Evolutionary conservation across 352 stramenopile genomes (phyloP), one percentile per base, ranked within the genome.

Genomic region (Phytophthora cactorum): DNA sequence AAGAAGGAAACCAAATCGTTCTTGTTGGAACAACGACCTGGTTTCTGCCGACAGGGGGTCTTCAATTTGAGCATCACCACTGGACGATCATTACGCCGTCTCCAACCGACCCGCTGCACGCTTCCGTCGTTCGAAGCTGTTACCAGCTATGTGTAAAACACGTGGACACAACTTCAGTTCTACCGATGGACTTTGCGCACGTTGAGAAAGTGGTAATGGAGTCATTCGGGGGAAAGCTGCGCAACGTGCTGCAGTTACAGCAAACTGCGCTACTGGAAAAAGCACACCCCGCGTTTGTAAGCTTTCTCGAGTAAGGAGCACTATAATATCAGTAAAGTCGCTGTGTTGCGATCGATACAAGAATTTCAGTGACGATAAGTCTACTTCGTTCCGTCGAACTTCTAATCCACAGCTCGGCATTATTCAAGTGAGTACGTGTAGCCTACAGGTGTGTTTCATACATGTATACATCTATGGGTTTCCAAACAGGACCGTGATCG

Each of bases 1-100:
- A 77, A 28, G 70, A 74, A 56, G 49, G 25, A 15, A 54, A 66
- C 31, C 66, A 53, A 27, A 38, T 74, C n/a, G 28, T 72, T 17
- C 47, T 77, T 22, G 60, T 77, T 3, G 53, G 66, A 32, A 63
- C 59, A 36, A 68, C 65, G 5, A 66, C 59, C 27, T 66, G 68
- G 51, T 70, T 77, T 14, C 66, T 77, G 38, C 60, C 65, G 2
- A 73, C 70, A 29, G 66, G 55, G n/a, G 55, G 70, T 4, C 54
- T 71, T 51, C 59, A 68, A 52, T 77, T 77, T 41, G 59, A 70
- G 46, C 65, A 77, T 34, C 65, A 70, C 11, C 68, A 64, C 47
- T 77, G 70, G 70, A 74, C 68, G 1, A 32, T 66, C 9, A 66
- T 74, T 52, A 60, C 70, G 8, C 66, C 59, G 4, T 74, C 66